Base-by-base conservation (phyloP, 257 asterid species). In the Scutellaria galericulata region DNA sequence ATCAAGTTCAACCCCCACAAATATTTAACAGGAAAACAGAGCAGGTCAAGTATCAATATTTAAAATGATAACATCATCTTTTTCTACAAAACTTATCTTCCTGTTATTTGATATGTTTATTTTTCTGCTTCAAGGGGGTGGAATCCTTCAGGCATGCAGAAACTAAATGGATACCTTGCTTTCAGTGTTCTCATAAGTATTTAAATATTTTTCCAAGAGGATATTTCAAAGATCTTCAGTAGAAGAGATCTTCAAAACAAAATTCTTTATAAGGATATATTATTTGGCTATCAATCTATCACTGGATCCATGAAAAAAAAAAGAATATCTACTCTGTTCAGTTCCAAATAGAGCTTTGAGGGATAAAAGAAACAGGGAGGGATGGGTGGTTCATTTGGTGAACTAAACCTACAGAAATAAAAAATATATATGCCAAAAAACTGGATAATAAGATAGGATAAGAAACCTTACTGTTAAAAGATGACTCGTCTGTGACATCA, bases 401-500 rank as follows among this genome's bases (percentile, higher is more conserved):
- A 52, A 46, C 64, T 64, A 64, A 52, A 62, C 69, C 63, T 39
- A 62, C 58, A 73, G 18, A 55, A 9, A 15, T 37, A 47, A 56
- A 61, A 56, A 37, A 46, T 24, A 52, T 70, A 37, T 22, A 55
- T 55, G 61, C 61, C 7, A 44, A 37, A 47, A 10, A 27, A 27
- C 20, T 48, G 57, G 66, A 47, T 68, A 57, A 72, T 3, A 9
- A 40, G 64, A 53, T 27, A 51, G 45, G 59, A n/a, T 52, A 77
- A 41, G 74, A 79, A 70, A 46, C 64, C 82, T 83, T 79, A 86
- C 90, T 86, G 82, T 86, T 86, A 62, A 86, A 86, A 53, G 91
- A 86, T 13, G 89, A 81, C 69, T 86, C 89, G 68, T 86, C 91
- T 12, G 89, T 86, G 59, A 86, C 91, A 72, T 86, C 91, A 35